A percentile compares a stretch with the other conserved stretches of the same genome.
These are phyloP conservation scores for Brassica napus DNA, from an alignment of 345 rosid genomes.

Conservation along the genomic window Da-Ae NC_063434.1:10488001-10488500, in stretches of 20 bases:
- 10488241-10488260: background rate
- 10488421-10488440: conserved; percentile 53
- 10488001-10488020: background rate
- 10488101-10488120: conserved; percentile 5
- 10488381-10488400: conserved; percentile 3
- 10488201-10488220: background rate
- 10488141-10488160: background rate
- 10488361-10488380: conserved; percentile 15
- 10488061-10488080: background rate
- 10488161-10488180: background rate
- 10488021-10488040: background rate
- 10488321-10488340: conserved; percentile 13
- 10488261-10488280: background rate
- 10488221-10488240: background rate
- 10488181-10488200: background rate
- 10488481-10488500: conserved; percentile 54
- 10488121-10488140: background rate
- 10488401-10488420: conserved; percentile 16
- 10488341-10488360: background rate
- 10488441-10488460: conserved; percentile 61
- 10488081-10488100: background rate
- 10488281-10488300: background rate
- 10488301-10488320: conserved; percentile 8
- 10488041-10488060: background rate
- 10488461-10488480: conserved; percentile 60